Evolutionary conservation across 148 eudicot species (phyloP).

Genomic region (Agrostemma githago): DNA sequence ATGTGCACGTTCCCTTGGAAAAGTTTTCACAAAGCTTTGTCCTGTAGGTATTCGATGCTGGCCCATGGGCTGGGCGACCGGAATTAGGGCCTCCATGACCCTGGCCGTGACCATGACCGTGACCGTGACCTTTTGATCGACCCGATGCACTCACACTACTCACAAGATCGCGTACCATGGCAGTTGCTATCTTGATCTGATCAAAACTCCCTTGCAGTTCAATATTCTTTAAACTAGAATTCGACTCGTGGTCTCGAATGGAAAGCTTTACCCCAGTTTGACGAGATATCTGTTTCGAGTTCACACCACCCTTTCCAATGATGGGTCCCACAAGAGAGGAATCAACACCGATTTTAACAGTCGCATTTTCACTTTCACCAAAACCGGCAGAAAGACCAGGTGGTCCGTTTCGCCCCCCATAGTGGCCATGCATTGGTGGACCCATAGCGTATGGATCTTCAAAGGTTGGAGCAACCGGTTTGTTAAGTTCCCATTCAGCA

Average conservation of each 20-base stretch:
- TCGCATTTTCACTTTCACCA: conserved; percentile 42
- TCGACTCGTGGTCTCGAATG: conserved; percentile 71
- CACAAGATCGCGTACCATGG: conserved; percentile 75
- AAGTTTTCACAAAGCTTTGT: conserved; percentile 75
- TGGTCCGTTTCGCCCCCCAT: conserved; percentile 32
- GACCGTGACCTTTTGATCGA: background rate
- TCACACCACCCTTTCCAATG: conserved; percentile 75
- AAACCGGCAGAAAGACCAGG: conserved; percentile 39
- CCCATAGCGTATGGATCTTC: conserved; percentile 61
- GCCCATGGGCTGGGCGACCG: background rate
- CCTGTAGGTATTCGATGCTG: conserved; percentile 34
- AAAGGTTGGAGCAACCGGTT: conserved; percentile 41
- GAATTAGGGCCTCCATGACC: conserved; percentile 19
- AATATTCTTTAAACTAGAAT: conserved; percentile 61
- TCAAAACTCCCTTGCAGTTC: conserved; percentile 88
- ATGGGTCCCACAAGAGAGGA: conserved; percentile 76
- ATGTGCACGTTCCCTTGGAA: conserved; percentile 65
- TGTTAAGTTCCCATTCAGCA: conserved; percentile 84
- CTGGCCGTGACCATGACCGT: background rate
- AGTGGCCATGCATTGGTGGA: background rate
- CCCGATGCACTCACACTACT: background rate
- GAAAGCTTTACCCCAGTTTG: conserved; percentile 71
- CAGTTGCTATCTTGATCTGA: conserved; percentile 73
- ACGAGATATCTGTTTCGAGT: conserved; percentile 80
- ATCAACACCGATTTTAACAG: conserved; percentile 75